A percentile compares a stretch with the other conserved stretches of the same genome.
These are phyloP conservation scores for Xylariaceae sp. DNA, from an alignment of 2,329 filamentous ascomycete species.

Conservation along the genomic window DNA sequence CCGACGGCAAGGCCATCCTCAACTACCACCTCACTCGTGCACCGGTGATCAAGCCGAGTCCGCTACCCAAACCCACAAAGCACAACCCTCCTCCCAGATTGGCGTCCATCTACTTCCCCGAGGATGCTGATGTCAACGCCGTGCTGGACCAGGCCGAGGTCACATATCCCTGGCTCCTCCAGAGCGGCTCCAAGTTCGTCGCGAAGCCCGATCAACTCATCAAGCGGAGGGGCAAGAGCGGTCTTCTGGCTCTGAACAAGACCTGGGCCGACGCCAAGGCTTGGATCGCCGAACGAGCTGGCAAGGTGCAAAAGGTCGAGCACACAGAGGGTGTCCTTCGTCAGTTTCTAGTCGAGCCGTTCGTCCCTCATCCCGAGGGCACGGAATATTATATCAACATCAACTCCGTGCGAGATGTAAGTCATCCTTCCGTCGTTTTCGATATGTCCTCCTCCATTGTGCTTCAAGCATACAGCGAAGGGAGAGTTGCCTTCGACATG, in stretches of 20 bases:
- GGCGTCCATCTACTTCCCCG: constrained; percentile 87
- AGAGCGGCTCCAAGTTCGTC: constrained; percentile 81
- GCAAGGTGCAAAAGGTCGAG: constrained; percentile 91
- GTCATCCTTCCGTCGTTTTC: constrained; percentile 35
- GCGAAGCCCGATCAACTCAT: constrained; percentile 99
- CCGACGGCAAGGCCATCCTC: constrained; percentile 99
- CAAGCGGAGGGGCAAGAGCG: constrained; percentile 99
- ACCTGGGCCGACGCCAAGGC: constrained; percentile 88
- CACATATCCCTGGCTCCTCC: constrained; percentile 93
- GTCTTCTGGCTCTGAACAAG: constrained; percentile 94
- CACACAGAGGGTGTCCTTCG: constrained; percentile 80
- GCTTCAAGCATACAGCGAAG: constrained; percentile 12
- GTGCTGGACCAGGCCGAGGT: constrained; percentile 93
- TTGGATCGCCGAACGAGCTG: constrained; percentile 89
- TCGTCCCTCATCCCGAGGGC: constrained; percentile 89
- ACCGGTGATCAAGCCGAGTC: constrained; percentile 94
- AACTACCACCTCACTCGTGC: constrained; percentile 98
- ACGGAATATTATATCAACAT: constrained; percentile 99
- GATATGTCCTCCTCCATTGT: constrained; percentile 10
- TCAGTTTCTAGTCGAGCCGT: constrained; percentile 97
- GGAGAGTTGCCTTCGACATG: constrained; percentile 3
- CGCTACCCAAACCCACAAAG: constrained; percentile 74
- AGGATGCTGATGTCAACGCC: constrained; percentile 74
- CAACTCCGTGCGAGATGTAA: constrained; percentile 98
- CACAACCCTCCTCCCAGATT: constrained; percentile 92